These are phyloP conservation scores for Mytilinidion resinicola DNA, from an alignment of 495 filamentous ascomycete species.

Conservation along the genomic window DNA sequence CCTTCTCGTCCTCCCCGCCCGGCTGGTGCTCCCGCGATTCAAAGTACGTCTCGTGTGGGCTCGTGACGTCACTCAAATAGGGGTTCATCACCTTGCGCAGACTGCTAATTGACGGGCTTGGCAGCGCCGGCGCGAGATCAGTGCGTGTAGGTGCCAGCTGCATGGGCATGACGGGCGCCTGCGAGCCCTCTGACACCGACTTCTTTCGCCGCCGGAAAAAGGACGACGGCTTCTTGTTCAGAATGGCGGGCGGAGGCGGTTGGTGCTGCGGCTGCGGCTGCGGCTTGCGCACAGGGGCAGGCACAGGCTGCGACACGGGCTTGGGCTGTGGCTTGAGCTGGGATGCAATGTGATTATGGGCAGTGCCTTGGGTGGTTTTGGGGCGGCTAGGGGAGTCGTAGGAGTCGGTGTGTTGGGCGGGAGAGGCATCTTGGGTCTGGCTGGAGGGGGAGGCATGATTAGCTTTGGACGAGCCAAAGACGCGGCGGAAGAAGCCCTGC, in stretches of 20 bases:
- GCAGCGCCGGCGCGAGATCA: constrained; percentile 33
- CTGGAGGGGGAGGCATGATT: neutral
- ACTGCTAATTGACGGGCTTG: constrained; percentile 75
- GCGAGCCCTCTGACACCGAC: constrained; percentile 56
- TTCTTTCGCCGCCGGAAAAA: constrained; percentile 94
- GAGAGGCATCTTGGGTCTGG: constrained; percentile 7
- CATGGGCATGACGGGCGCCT: constrained; percentile 43
- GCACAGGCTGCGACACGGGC: neutral
- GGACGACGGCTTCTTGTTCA: constrained; percentile 84
- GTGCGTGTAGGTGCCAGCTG: constrained; percentile 25
- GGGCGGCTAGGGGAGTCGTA: constrained; percentile 17
- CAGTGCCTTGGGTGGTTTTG: constrained; percentile 18
- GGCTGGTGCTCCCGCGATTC: constrained; percentile 24
- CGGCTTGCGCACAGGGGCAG: neutral
- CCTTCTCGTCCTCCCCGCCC: constrained; percentile 24
- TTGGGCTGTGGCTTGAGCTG: constrained; percentile 15
- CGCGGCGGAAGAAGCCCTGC: constrained; percentile 84
- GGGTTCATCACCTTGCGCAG: constrained; percentile 86
- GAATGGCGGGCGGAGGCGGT: constrained; percentile 43
- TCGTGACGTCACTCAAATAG: constrained; percentile 48
- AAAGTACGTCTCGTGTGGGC: constrained; percentile 21
- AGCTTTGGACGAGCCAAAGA: constrained; percentile 54
- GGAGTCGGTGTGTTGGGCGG: constrained; percentile 10
- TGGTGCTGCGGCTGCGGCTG: constrained; percentile 33
- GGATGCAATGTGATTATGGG: constrained; percentile 25